Base-by-base conservation (phyloP, 2,329 filamentous ascomycete genomes). In the Pseudonectria buxi region DNA sequence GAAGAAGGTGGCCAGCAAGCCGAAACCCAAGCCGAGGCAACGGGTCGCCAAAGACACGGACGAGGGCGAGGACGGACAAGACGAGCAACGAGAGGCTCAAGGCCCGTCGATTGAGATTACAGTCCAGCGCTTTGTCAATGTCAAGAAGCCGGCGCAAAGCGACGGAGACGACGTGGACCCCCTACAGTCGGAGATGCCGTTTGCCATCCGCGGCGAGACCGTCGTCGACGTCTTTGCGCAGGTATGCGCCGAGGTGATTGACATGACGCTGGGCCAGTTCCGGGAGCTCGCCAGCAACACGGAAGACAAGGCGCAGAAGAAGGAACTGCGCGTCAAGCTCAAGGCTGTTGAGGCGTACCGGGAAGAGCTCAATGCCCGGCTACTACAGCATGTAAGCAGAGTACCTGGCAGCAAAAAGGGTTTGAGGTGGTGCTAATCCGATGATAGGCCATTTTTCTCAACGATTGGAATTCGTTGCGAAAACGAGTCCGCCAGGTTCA, bases 151-250 rank as follows among this genome's bases (percentile, higher is more conserved):
- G 4, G 57, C 59, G 10, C 63, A 65, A 4, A 61, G 64, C 26
- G 67, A 68, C 3, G 56, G 56, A 3, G 55, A 57, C 7, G 59
- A 63, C 14, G 56, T 58, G 3, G 65, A 76, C 29, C 64, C 71
- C 1, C 59, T 75, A 4, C 66, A 67, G 29, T 51, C 60, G 2
- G 69, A 74, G 4, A 73, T 79, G 2, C 72, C 75, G 0, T 75
- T 72, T 41, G 61, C 67, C 0, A 72, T 69, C 45, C 66, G 69
- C 12, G 74, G 74, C 30, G 76, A 81, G 45, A 83, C 76, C 31
- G 67, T 73, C 0, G 63, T 82, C 3, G 78, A 83, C 45, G 77
- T 82, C 2, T 63, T 83, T 26, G 65, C 71, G 6, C 71, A 79
- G 43, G 65, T 81, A 11, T 81, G 74, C 50, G 69, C 77, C 24